These are phyloP conservation scores for Pseudocercospora eumusae DNA, from an alignment of 2,329 filamentous ascomycete genomes.

Conservation along the genomic window DNA sequence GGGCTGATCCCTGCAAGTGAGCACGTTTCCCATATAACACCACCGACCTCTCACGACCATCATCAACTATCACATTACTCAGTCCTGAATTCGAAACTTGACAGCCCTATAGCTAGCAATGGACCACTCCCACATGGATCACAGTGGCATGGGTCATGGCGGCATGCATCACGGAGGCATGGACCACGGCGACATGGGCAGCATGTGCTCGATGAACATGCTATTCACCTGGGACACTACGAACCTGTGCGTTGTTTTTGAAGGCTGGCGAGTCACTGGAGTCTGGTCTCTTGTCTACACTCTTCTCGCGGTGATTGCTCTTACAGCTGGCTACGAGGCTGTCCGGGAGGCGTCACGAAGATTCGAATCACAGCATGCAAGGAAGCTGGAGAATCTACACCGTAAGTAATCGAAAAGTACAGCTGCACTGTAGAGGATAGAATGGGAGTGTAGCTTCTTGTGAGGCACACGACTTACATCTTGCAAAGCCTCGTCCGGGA, in stretches of 20 bases:
- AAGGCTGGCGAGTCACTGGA: slow-evolving; percentile 80
- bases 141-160: slow-evolving; percentile 26
- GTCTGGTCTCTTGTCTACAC: slow-evolving; percentile 76
- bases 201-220: slow-evolving; percentile 85
- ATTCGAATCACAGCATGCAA: slow-evolving; percentile 65
- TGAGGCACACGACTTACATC: slow-evolving; percentile 12
- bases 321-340: slow-evolving; percentile 91
- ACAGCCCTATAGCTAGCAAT: slow-evolving; percentile 14
- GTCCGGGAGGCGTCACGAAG: slow-evolving; percentile 73
- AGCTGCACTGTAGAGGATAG: slow-evolving; percentile 1
- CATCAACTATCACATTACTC: not conserved
- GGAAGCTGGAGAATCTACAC: slow-evolving; percentile 48
- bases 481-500: slow-evolving; percentile 13
- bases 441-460: slow-evolving; percentile 13
- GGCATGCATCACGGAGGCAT: slow-evolving; percentile 59
- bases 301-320: slow-evolving; percentile 74
- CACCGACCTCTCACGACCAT: not conserved
- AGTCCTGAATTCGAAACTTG: not conserved
- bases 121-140: slow-evolving; percentile 31
- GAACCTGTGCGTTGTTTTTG: slow-evolving; percentile 95
- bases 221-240: slow-evolving; percentile 94
- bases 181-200: slow-evolving; percentile 57
- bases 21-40: slow-evolving; percentile 8
- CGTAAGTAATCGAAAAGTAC: slow-evolving; percentile 36
- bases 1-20: not conserved